Conservation (phyloP, 2,329 filamentous ascomycete genomes). For the Botrytis byssoidea region DNA sequence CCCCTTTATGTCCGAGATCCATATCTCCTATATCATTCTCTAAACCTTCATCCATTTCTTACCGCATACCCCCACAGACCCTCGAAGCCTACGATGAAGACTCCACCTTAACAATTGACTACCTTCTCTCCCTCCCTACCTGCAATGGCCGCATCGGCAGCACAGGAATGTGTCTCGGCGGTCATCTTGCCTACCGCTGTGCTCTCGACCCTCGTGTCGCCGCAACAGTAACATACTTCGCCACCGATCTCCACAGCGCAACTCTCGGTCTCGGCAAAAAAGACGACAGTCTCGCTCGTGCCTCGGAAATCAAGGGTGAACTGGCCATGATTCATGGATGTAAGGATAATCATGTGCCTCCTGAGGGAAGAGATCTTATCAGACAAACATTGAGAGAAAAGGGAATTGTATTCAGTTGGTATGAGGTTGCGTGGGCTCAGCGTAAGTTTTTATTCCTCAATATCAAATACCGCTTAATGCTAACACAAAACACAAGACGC, state of each 20-base stretch:
- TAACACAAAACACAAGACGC: constrained; percentile 54
- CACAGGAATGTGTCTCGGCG: constrained; percentile 91
- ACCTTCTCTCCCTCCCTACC: constrained; percentile 69
- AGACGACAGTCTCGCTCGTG: constrained; percentile 58
- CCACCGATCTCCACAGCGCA: constrained; percentile 81
- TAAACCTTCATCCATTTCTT: not conserved
- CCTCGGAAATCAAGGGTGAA: constrained; percentile 72
- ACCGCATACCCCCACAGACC: constrained; percentile 50
- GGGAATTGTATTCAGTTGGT: constrained; percentile 73
- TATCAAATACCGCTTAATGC: not conserved
- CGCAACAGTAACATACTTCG: constrained; percentile 84
- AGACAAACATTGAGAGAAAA: constrained; percentile 76
- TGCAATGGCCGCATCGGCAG: constrained; percentile 77
- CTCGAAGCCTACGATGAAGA: constrained; percentile 85
- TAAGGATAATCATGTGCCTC: constrained; percentile 85
- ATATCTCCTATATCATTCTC: not conserved
- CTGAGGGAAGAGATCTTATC: constrained; percentile 79
- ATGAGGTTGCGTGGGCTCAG: constrained; percentile 90
- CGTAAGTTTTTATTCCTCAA: constrained; percentile 49
- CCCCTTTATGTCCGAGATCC: not conserved
- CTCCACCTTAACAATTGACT: constrained; percentile 64
- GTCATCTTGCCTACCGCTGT: constrained; percentile 73
- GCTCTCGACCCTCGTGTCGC: constrained; percentile 74
- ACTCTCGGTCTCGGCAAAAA: constrained; percentile 69
- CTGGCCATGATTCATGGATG: constrained; percentile 89